A percentile compares a stretch with the other conserved stretches of the same genome.
phyloP scores from a whole-genome alignment of 1,284 basidiomycete species.

The Sanguinoderma infundibulare region DNA sequence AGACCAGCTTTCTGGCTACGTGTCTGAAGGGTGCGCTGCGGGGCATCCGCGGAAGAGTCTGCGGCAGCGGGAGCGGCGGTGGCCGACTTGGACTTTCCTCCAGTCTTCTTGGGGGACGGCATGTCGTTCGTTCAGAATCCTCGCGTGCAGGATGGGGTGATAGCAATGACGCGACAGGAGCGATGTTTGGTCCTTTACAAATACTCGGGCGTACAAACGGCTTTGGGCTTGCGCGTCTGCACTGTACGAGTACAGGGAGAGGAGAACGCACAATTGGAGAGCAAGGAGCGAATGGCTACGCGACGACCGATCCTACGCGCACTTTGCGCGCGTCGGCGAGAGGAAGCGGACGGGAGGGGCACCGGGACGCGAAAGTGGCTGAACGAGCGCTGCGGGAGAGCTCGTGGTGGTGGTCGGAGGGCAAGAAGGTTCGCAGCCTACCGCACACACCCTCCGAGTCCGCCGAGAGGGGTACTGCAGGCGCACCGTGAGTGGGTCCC shows the following conservation, averaged over 20 bases:
- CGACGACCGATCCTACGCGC: neutral
- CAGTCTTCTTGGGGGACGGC: constrained; percentile 26
- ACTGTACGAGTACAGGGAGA: neutral
- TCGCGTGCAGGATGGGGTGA: neutral
- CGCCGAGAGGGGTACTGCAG: neutral
- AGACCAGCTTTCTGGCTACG: constrained; percentile 85
- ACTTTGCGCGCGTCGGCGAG: neutral
- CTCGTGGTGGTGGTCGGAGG: constrained; percentile 20
- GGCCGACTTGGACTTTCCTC: constrained; percentile 23
- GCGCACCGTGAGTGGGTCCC: neutral
- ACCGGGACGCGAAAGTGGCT: constrained; percentile 21
- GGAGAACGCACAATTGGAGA: neutral
- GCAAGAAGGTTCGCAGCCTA: constrained; percentile 13
- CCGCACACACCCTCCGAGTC: neutral
- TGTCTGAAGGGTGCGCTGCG: constrained; percentile 57
- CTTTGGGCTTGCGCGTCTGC: neutral
- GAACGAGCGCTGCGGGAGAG: neutral
- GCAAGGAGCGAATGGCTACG: neutral
- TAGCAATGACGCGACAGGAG: neutral
- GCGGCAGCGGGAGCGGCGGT: constrained; percentile 44
- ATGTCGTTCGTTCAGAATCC: neutral
- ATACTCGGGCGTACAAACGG: too few relatives aligned
- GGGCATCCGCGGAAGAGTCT: constrained; percentile 41
- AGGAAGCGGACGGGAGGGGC: neutral
- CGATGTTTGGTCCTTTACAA: neutral